Percentiles rank a stretch among this genome's conserved stretches.
phyloP scores from a whole-genome alignment of 495 filamentous ascomycete species.

The Trichoderma erinaceum region DNA sequence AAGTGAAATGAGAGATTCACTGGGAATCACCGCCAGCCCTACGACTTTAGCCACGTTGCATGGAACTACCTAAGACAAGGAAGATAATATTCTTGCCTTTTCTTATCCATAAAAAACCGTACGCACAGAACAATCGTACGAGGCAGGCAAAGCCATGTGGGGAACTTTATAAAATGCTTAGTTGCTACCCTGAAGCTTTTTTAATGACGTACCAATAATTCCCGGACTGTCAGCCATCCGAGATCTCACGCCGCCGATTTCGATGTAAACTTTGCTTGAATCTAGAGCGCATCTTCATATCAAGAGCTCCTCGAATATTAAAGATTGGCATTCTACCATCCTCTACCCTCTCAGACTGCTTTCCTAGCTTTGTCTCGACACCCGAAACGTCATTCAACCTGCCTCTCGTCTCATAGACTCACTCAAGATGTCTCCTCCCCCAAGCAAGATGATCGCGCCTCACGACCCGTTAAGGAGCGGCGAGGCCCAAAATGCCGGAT shows the following conservation, averaged over 20 bases:
- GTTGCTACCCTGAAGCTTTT: constrained; percentile 7
- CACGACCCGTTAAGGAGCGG: constrained; percentile 40
- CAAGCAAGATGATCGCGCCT: constrained; percentile 17
- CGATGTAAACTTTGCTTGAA: background rate
- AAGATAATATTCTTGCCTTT: background rate
- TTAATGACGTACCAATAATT: constrained; percentile 7
- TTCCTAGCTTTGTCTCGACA: background rate
- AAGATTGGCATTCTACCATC: background rate
- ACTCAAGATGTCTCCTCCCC: background rate
- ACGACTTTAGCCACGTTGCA: no score
- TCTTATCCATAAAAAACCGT: background rate
- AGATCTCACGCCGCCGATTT: background rate
- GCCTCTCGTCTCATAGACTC: background rate
- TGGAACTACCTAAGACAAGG: background rate
- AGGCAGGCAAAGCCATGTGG: background rate
- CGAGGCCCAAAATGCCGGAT: constrained; percentile 54
- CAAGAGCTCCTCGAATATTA: background rate
- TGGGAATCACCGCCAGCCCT: no score
- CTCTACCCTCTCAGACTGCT: background rate
- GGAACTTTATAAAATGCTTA: background rate
- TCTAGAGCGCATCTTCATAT: background rate
- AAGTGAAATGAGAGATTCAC: no score
- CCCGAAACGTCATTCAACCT: background rate
- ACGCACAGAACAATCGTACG: background rate
- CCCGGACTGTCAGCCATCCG: background rate